phyloP scores from a whole-genome alignment of 306 rosid genomes.

The Pterocarpus macrocarpus region DNA sequence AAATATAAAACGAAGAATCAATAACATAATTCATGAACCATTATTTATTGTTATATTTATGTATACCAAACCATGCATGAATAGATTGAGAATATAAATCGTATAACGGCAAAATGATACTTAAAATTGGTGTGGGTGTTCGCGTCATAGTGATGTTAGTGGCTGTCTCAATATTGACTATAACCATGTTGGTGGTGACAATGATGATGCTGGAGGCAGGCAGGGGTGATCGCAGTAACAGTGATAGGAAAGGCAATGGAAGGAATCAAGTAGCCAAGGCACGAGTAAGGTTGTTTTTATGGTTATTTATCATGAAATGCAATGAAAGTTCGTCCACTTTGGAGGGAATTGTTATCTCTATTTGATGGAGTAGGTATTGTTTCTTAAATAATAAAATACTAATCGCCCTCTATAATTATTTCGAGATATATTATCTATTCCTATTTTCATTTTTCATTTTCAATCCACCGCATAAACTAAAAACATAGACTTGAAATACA shows the following conservation, averaged over 20 bases:
- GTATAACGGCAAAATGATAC: neutral
- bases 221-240: slow-evolving; percentile 4
- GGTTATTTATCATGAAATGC: slow-evolving; percentile 15
- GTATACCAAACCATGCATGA: slow-evolving; percentile 10
- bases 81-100: neutral
- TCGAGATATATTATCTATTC: neutral
- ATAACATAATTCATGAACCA: neutral
- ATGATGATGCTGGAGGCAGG: neutral
- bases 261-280: slow-evolving; percentile 3
- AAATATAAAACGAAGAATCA: too few species aligned
- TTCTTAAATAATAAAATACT: neutral
- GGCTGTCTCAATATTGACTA: neutral
- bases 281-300: neutral
- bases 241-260: neutral
- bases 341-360: neutral
- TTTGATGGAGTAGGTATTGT: too few species aligned
- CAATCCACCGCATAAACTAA: neutral
- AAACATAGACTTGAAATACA: neutral
- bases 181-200: slow-evolving; percentile 1
- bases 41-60: neutral
- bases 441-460: neutral
- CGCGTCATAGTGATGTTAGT: slow-evolving; percentile 5
- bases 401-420: neutral
- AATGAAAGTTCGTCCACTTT: neutral
- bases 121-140: neutral